These are phyloP conservation scores for Tremellales sp. DNA, from an alignment of 1,284 basidiomycete species.

Conservation along the genomic window DNA sequence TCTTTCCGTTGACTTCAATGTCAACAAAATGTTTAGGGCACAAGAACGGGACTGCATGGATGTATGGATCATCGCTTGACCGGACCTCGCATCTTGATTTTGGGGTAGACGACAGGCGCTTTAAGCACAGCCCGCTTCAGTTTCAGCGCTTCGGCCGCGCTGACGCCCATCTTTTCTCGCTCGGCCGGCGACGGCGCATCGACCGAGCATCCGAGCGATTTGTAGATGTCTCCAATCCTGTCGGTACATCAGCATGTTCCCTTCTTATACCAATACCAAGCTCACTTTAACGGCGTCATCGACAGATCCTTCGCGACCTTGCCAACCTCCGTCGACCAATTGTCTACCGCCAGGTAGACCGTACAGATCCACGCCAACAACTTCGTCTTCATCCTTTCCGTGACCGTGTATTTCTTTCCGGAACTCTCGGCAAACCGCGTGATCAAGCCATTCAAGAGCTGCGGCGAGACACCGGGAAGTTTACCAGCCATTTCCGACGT, in stretches of 20 bases:
- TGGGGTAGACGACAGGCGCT: slow-evolving; percentile 75
- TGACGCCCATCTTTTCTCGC: slow-evolving; percentile 59
- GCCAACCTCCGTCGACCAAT: slow-evolving; percentile 65
- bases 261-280: slow-evolving; percentile 12
- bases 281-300: slow-evolving; percentile 62
- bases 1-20: background rate
- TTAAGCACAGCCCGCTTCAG: slow-evolving; percentile 66
- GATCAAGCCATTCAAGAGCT: slow-evolving; percentile 69
- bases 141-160: slow-evolving; percentile 58
- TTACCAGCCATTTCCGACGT: slow-evolving; percentile 53
- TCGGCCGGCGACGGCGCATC: slow-evolving; percentile 59
- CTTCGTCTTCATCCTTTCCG: slow-evolving; percentile 64
- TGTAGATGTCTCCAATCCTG: slow-evolving; percentile 49
- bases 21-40: background rate
- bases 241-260: slow-evolving; percentile 4
- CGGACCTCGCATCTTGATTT: slow-evolving; percentile 48
- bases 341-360: slow-evolving; percentile 70
- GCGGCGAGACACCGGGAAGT: slow-evolving; percentile 58
- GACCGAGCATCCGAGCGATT: slow-evolving; percentile 62
- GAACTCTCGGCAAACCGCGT: slow-evolving; percentile 71
- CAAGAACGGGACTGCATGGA: background rate
- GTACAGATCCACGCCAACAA: slow-evolving; percentile 74
- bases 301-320: slow-evolving; percentile 68
- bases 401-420: slow-evolving; percentile 59
- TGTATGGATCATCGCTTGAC: slow-evolving; percentile 35